A percentile compares a stretch with the other conserved stretches of the same genome.
Conservation (phyloP, 2,329 filamentous ascomycete species). For the Monilinia polystroma region DNA sequence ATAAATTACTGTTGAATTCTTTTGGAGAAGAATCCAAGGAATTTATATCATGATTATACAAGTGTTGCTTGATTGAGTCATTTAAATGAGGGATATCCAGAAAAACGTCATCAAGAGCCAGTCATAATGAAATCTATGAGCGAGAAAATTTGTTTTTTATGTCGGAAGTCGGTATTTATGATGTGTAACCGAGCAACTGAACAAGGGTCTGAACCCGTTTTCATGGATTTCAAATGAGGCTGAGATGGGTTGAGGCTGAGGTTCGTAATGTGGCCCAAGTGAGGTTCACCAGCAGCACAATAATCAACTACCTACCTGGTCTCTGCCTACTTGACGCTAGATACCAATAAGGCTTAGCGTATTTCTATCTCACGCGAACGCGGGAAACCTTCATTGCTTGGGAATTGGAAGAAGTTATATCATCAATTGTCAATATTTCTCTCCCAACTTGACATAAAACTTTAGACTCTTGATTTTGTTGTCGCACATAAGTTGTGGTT, state of each 20-base stretch:
- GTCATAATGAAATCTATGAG: constrained; percentile 1
- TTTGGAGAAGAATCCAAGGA: not conserved
- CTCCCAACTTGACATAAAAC: not conserved
- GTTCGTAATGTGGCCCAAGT: not conserved
- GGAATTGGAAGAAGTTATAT: constrained; percentile 2
- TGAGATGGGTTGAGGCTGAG: not conserved
- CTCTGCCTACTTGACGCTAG: not conserved
- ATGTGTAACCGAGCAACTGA: not conserved
- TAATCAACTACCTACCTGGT: no score
- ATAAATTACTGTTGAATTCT: not conserved
- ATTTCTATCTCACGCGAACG: constrained; percentile 21
- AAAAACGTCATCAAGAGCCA: constrained; percentile 19
- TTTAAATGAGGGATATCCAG: not conserved
- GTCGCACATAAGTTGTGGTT: not conserved
- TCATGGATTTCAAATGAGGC: not conserved
- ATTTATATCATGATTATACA: not conserved
- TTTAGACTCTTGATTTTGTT: not conserved
- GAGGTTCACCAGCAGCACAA: not conserved
- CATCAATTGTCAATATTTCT: constrained; percentile 7
- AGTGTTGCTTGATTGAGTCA: not conserved
- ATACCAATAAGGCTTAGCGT: constrained; percentile 15
- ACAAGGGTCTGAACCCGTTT: not conserved
- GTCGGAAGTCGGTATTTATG: constrained; percentile 9
- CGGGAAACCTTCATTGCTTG: constrained; percentile 21
- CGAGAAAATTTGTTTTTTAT: not conserved